Conservation (phyloP, 805 yeast genomes). For the Suhomyces sp. region DNA sequence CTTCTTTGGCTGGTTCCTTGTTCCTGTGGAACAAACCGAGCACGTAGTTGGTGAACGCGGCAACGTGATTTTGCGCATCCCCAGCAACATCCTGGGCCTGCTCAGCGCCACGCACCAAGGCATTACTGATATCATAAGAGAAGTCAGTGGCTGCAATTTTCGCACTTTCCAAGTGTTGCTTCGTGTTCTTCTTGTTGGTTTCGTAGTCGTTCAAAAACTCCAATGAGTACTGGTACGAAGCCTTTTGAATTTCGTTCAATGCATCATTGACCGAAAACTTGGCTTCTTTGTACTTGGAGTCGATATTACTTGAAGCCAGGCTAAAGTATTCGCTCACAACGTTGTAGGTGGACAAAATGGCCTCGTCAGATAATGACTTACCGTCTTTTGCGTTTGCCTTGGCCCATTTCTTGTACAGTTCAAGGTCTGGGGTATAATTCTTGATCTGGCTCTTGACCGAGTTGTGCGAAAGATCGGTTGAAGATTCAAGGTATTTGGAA, state of each 20-base stretch:
- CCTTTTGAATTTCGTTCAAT: slow-evolving; percentile 15
- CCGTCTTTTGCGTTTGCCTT: slow-evolving; percentile 6
- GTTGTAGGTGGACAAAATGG: slow-evolving; percentile 14
- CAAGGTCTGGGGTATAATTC: slow-evolving; percentile 16
- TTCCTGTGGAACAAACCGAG: not conserved
- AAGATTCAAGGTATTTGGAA: slow-evolving; percentile 10
- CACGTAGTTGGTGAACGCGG: not conserved
- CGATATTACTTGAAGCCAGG: slow-evolving; percentile 15
- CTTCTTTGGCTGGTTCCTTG: not conserved
- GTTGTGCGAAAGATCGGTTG: slow-evolving; percentile 7
- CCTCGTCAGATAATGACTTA: slow-evolving; percentile 16
- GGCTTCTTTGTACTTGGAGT: slow-evolving; percentile 8
- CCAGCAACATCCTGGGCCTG: slow-evolving; percentile 4
- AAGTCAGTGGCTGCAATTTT: slow-evolving; percentile 13
- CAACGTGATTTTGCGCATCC: not conserved
- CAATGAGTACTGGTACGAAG: slow-evolving; percentile 18
- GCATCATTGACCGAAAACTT: slow-evolving; percentile 14
- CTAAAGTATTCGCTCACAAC: slow-evolving; percentile 19
- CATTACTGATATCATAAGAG: slow-evolving; percentile 8
- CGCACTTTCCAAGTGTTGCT: slow-evolving; percentile 11
- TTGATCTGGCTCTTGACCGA: slow-evolving; percentile 16
- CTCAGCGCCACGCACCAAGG: slow-evolving; percentile 8
- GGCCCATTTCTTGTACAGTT: slow-evolving; percentile 11
- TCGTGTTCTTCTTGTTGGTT: slow-evolving; percentile 5
- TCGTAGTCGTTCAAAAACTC: slow-evolving; percentile 9